phyloP scores from a whole-genome alignment of 148 eudicot species.

The Beta vulgaris region DNA sequence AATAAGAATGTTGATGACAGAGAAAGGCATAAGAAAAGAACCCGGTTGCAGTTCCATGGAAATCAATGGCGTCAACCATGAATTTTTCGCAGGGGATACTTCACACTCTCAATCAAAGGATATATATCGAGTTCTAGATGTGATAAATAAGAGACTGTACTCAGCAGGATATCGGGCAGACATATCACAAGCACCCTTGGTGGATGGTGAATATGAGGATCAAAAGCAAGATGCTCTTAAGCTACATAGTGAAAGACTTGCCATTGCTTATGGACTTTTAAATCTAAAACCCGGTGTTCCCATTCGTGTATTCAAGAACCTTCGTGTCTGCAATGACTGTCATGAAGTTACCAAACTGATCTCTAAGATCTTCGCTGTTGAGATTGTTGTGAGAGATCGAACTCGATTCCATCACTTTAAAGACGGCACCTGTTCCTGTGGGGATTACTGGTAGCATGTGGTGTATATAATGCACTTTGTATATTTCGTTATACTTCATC shows the following conservation, averaged over 20 bases:
- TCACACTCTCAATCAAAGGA: slow-evolving; percentile 46
- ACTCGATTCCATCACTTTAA: slow-evolving; percentile 61
- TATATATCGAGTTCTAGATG: slow-evolving; percentile 41
- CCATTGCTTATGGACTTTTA: slow-evolving; percentile 70
- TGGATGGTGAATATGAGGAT: slow-evolving; percentile 42
- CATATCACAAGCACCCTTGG: slow-evolving; percentile 51
- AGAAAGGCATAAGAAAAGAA: slow-evolving; percentile 56
- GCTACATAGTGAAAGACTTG: slow-evolving; percentile 72
- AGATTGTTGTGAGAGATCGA: slow-evolving; percentile 73
- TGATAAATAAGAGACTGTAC: slow-evolving; percentile 44
- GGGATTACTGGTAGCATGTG: slow-evolving; percentile 48
- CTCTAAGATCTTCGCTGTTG: slow-evolving; percentile 43
- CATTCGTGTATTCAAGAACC: slow-evolving; percentile 66
- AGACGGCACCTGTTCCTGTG: slow-evolving; percentile 61
- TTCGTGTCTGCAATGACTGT: slow-evolving; percentile 64
- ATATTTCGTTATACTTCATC: too few species aligned
- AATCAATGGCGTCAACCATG: slow-evolving; percentile 55
- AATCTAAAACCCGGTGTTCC: slow-evolving; percentile 50
- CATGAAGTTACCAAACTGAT: slow-evolving; percentile 63
- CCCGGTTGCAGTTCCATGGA: slow-evolving; percentile 79
- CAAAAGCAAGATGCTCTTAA: slow-evolving; percentile 41
- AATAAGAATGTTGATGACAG: slow-evolving; percentile 60
- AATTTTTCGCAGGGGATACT: slow-evolving; percentile 69
- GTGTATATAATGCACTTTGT: background rate
- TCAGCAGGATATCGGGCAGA: slow-evolving; percentile 47